Conservation (phyloP, 768 basidiomycete species). For the Rubroboletus pulcherrimus region DNA sequence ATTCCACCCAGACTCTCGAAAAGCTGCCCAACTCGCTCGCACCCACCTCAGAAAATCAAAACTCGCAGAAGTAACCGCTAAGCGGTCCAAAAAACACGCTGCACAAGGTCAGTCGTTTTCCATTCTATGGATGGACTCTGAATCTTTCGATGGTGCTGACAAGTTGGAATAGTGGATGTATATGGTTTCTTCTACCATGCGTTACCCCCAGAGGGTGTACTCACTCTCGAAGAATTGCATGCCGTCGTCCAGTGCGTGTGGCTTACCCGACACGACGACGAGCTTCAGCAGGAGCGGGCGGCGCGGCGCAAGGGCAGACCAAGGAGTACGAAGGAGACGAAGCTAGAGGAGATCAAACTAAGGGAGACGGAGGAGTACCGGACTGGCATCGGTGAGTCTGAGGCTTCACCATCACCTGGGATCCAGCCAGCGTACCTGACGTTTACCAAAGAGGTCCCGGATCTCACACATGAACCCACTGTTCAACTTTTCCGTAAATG, state of each 20-base stretch:
- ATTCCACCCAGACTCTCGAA: constrained; percentile 80
- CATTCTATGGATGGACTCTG: not conserved
- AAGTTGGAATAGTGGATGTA: constrained; percentile 49
- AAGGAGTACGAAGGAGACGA: constrained; percentile 62
- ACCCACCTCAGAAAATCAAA: constrained; percentile 66
- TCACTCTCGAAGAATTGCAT: constrained; percentile 67
- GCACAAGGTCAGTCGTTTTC: constrained; percentile 40
- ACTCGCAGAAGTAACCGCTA: constrained; percentile 51
- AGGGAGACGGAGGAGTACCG: constrained; percentile 70
- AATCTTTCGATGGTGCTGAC: not conserved
- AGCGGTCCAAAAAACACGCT: constrained; percentile 55
- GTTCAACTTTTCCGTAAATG: constrained; percentile 71
- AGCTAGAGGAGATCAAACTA: constrained; percentile 67
- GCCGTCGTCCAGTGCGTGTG: constrained; percentile 60
- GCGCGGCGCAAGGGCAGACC: constrained; percentile 70
- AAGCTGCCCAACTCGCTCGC: constrained; percentile 72
- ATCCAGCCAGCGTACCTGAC: not conserved
- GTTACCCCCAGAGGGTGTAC: constrained; percentile 52
- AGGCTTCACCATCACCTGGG: not conserved
- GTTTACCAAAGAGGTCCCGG: constrained; percentile 59
- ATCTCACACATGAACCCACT: constrained; percentile 69
- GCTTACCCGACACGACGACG: constrained; percentile 68
- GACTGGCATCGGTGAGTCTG: constrained; percentile 69
- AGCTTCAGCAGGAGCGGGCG: constrained; percentile 56
- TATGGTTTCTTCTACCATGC: constrained; percentile 76